A percentile compares a stretch with the other conserved stretches of the same genome.
These are phyloP conservation scores for Phoenix roebelenii DNA, from an alignment of 176 grass and related monocot species.

Conservation along the genomic window DNA sequence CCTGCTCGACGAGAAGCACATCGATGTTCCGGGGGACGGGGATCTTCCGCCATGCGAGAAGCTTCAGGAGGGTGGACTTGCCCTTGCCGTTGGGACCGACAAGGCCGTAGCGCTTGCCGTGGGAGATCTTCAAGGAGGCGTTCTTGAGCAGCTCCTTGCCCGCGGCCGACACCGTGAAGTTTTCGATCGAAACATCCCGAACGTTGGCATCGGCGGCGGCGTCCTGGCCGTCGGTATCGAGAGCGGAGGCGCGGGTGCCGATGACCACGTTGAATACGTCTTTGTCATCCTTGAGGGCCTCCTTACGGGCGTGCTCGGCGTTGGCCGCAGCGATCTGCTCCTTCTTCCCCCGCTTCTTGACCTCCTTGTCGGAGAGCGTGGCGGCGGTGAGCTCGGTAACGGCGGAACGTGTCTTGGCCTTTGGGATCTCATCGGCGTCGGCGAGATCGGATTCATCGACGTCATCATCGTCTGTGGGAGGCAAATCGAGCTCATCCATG, in stretches of 20 bases:
- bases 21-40: slow-evolving; percentile 85
- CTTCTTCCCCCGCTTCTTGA: slow-evolving; percentile 79
- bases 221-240: slow-evolving; percentile 15
- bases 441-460: slow-evolving; percentile 13
- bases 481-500: slow-evolving; percentile 68
- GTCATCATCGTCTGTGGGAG: slow-evolving; percentile 64
- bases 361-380: slow-evolving; percentile 48
- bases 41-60: slow-evolving; percentile 80
- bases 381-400: slow-evolving; percentile 34
- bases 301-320: slow-evolving; percentile 45
- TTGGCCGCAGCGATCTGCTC: slow-evolving; percentile 43
- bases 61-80: slow-evolving; percentile 86
- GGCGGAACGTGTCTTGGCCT: slow-evolving; percentile 2
- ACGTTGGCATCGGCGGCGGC: slow-evolving; percentile 54
- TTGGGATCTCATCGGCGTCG: slow-evolving; percentile 25
- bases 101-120: slow-evolving; percentile 72
- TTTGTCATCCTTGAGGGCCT: slow-evolving; percentile 78
- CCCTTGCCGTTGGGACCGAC: slow-evolving; percentile 93
- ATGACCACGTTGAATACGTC: slow-evolving; percentile 91
- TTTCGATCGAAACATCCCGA: slow-evolving; percentile 62
- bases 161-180: slow-evolving; percentile 78
- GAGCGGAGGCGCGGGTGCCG: slow-evolving; percentile 38
- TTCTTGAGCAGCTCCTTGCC: slow-evolving; percentile 92
- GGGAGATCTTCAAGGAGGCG: slow-evolving; percentile 70
- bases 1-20: slow-evolving; percentile 93